Evolutionary conservation across 2,329 filamentous ascomycete species (phyloP), one percentile per base, ranked within the genome.

Genomic region (Xylariaceae sp.): DNA sequence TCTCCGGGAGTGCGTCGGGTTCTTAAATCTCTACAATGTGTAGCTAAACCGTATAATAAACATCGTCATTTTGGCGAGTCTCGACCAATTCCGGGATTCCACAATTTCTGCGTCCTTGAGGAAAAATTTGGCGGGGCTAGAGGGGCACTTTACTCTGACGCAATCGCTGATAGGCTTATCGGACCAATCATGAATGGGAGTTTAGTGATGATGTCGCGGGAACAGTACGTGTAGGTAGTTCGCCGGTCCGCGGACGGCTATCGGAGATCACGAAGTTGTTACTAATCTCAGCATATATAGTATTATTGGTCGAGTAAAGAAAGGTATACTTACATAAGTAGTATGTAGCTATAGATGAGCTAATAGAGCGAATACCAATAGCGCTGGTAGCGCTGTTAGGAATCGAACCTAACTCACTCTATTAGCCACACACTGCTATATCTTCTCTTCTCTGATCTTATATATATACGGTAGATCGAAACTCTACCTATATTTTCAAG

Each of bases 131-230:
- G 58, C 48, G 61, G 58, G 55, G 20, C 43, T 54, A 46, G 50
- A 53, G 56, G 56, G 57, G 47, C 51, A 40, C 44, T 49, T n/a
- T 21, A 7, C 20, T 53, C 54, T 61, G 61, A 61, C 61, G 61
- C 59, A 59, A 61, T 61, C 42, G 44, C 59, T 52, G 42, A 52
- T 56, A 53, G 42, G 21, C 14, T 40, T 56, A 61, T 61, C 59
- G n/a, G 21, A 6, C 61, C 61, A 63, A 63, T 63, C 52, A 60
- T 5, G 44, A 9, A 18, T 19, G 18, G 44, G 20, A 47, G 23
- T 45, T 56, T 61, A 16, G 23, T 29, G 20, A 45, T 49, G 40
- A 9, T 12, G 44, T 57, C 10, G 54, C 32, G 45, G 44, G 59
- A 52, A 52, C 55, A 59, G 43, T 55, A 26, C 4, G 9, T 4